phyloP scores from a whole-genome alignment of 805 yeast species.

The Zygoascus ofunaensis region DNA sequence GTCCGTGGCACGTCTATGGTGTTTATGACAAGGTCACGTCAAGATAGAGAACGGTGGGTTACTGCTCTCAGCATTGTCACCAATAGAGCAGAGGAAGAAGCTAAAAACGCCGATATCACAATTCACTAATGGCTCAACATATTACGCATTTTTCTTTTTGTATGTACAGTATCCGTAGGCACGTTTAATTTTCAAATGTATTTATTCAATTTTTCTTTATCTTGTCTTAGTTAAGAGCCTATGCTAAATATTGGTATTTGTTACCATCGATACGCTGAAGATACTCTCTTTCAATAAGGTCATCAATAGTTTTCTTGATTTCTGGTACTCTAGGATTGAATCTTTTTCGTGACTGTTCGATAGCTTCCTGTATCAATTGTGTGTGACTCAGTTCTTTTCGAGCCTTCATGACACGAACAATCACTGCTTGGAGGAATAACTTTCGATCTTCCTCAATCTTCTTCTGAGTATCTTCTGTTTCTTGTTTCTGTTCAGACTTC shows the following conservation, averaged over 20 bases:
- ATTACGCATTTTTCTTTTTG: neutral
- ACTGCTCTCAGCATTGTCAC: slow-evolving; percentile 28
- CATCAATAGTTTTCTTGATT: slow-evolving; percentile 78
- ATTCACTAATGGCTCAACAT: neutral
- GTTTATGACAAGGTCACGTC: slow-evolving; percentile 72
- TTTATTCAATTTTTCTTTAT: slow-evolving; percentile 1
- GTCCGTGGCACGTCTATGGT: slow-evolving; percentile 59
- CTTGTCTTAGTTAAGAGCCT: neutral
- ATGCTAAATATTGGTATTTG: slow-evolving; percentile 76
- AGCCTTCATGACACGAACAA: slow-evolving; percentile 95
- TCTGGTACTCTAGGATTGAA: slow-evolving; percentile 81
- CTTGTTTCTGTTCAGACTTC: slow-evolving; percentile 54
- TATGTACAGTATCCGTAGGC: too few relatives aligned
- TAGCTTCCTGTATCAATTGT: slow-evolving; percentile 75
- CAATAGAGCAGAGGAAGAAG: slow-evolving; percentile 14
- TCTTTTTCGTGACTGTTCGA: slow-evolving; percentile 72
- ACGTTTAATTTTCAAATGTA: neutral
- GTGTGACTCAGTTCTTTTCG: slow-evolving; percentile 72
- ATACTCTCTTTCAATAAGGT: slow-evolving; percentile 77
- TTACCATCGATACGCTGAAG: slow-evolving; percentile 67
- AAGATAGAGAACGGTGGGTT: slow-evolving; percentile 83
- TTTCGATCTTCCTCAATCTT: slow-evolving; percentile 83
- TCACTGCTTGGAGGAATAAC: slow-evolving; percentile 80
- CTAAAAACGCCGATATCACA: slow-evolving; percentile 16
- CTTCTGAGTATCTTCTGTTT: slow-evolving; percentile 61